These are phyloP conservation scores for Oryza coarctata DNA, from an alignment of 176 grass and related monocot species.

Conservation along the genomic window DNA sequence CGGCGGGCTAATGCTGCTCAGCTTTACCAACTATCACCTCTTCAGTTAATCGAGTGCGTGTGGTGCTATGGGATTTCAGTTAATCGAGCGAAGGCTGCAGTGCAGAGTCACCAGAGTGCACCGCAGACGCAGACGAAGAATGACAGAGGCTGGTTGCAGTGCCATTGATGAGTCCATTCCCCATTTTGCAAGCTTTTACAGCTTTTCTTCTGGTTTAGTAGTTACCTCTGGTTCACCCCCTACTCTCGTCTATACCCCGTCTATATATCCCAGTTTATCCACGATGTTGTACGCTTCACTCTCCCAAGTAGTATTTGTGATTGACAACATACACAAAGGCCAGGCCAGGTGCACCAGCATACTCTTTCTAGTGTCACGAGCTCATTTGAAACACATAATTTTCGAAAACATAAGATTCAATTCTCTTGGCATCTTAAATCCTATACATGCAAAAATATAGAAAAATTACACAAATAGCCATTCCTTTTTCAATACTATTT, in stretches of 20 bases:
- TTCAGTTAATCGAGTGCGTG: neutral
- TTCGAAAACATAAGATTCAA: no score
- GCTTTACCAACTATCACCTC: neutral
- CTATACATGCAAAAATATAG: no score
- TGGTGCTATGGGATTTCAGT: neutral
- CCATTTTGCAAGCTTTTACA: slow-evolving; percentile 21
- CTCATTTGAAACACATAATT: no score
- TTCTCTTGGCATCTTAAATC: no score
- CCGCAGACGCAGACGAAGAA: neutral
- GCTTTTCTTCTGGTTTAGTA: neutral
- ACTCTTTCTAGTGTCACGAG: no score
- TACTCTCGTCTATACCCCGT: neutral
- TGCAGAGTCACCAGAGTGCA: neutral
- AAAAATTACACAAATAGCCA: no score
- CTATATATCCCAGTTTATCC: no score
- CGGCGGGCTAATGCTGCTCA: neutral
- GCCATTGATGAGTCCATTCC: slow-evolving; percentile 14
- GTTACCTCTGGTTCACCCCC: neutral
- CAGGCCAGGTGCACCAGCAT: no score
- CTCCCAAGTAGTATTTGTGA: no score
- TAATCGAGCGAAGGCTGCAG: neutral
- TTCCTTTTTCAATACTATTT: no score
- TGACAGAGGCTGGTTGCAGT: neutral
- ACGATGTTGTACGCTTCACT: neutral
- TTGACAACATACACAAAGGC: no score